Conservation (phyloP, 345 rosid species). For the Salix purpurea region DNA sequence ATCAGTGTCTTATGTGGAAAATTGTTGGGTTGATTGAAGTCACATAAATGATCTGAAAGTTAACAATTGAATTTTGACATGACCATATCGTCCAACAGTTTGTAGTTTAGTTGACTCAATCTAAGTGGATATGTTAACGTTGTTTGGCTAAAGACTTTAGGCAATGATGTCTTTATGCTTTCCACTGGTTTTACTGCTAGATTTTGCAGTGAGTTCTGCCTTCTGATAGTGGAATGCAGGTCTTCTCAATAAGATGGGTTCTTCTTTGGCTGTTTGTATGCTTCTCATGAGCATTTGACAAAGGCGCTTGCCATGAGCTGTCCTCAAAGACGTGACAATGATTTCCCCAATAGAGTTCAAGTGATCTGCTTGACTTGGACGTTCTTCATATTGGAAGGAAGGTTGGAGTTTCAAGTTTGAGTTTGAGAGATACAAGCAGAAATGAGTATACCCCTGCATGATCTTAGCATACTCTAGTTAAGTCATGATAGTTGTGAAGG, state of each 20-base stretch:
- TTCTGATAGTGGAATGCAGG: constrained; percentile 31
- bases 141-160: constrained; percentile 15
- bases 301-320: constrained; percentile 3
- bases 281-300: constrained; percentile 15
- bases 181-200: constrained; percentile 15
- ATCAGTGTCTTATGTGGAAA: background rate
- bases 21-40: background rate
- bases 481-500: constrained; percentile 19
- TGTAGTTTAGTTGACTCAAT: background rate
- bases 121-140: constrained; percentile 1
- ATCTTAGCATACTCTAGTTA: constrained; percentile 15
- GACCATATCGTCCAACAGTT: background rate
- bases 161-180: constrained; percentile 16
- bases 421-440: constrained; percentile 4
- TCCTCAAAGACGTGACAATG: background rate
- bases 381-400: constrained; percentile 10
- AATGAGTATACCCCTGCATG: constrained; percentile 13
- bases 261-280: constrained; percentile 5
- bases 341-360: background rate
- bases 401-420: constrained; percentile 13
- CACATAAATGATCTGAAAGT: background rate
- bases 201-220: constrained; percentile 5
- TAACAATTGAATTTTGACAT: background rate
- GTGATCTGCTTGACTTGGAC: constrained; percentile 7
- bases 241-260: constrained; percentile 16